Evolutionary conservation across 257 asterid genomes (phyloP), one percentile per base, ranked within the genome.

Genomic region (Primulina eburnea): DNA sequence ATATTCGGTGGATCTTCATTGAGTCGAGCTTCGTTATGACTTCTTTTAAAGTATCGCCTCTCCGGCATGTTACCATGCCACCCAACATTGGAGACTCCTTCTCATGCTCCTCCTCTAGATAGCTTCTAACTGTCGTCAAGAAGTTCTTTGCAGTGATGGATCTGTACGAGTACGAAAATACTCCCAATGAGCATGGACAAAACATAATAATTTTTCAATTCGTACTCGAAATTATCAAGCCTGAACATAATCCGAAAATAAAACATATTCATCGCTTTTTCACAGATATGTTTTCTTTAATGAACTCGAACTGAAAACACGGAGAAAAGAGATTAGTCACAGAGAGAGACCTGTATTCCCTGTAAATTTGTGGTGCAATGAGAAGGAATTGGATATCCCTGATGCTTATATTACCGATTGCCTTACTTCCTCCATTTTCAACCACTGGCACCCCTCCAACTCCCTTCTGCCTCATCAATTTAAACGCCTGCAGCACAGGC

Each of bases 331-430:
- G 20, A 5, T 50, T 5, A 50, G 5, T 57, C 32, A 53, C 12
- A 7, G 6, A 67, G 77, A 58, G 32, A 58, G 32, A 90, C 97
- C 99, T 93, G 85, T 80, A 89, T 1, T 91, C 88, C 73, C 79
- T 91, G 90, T 91, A 94, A 82, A 94, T 91, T 73, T 85, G 95
- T 7, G 99, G 99, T 62, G 98, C 90, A 33, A 83, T 88, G 30
- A 94, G 95, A 79, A 94, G 99, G 85, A 80, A 94, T 72, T 94
- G 99, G 47, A 94, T 84, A 80, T 94, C 99, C 76, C 98, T 82
- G 76, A 94, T 94, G 80, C 98, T 94, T 82, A 91, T 91, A 74
- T 91, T 91, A 68, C 99, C 99, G 37, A 94, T 78, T 16, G 98
- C 92, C 71, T 85, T 89, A 24, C 28, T 84, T 58, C 97, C 97